A percentile compares a stretch with the other conserved stretches of the same genome.
Conservation (phyloP, 805 yeast genomes). For the Starmerella kuoi region DNA sequence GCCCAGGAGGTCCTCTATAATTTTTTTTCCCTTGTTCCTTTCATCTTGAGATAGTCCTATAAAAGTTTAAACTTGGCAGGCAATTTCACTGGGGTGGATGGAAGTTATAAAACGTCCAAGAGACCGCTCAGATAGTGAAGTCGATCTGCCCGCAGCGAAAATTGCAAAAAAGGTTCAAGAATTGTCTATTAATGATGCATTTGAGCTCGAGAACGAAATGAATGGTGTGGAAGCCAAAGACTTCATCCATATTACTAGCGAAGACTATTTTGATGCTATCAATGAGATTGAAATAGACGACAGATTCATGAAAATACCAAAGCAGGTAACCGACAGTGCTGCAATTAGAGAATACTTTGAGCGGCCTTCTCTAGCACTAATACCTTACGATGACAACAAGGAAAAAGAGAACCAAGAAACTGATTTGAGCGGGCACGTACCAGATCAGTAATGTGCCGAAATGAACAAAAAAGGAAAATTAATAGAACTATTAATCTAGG, state of each 20-base stretch:
- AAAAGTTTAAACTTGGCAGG: no score
- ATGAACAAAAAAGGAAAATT: no score
- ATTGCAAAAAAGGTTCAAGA: conserved; percentile 6
- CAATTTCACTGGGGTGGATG: no score
- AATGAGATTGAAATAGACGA: conserved; percentile 18
- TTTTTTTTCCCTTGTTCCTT: no score
- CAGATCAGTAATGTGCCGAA: no score
- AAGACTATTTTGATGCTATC: conserved; percentile 15
- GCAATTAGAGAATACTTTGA: conserved; percentile 3
- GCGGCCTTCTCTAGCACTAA: conserved; percentile 16
- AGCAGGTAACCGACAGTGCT: not conserved
- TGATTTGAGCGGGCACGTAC: no score
- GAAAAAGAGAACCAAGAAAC: no score
- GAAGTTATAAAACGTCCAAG: not conserved
- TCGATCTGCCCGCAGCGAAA: conserved; percentile 9
- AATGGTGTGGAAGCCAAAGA: conserved; percentile 16
- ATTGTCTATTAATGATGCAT: conserved; percentile 1
- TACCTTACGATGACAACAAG: conserved; percentile 13
- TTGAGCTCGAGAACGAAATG: conserved; percentile 11
- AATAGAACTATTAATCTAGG: no score
- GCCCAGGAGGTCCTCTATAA: no score
- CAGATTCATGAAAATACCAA: conserved; percentile 18
- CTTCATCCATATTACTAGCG: conserved; percentile 9
- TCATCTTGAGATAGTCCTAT: no score
- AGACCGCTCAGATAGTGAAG: not conserved